Base-by-base conservation (phyloP, 768 basidiomycete genomes). In the Panaeolus papilionaceus region DNA sequence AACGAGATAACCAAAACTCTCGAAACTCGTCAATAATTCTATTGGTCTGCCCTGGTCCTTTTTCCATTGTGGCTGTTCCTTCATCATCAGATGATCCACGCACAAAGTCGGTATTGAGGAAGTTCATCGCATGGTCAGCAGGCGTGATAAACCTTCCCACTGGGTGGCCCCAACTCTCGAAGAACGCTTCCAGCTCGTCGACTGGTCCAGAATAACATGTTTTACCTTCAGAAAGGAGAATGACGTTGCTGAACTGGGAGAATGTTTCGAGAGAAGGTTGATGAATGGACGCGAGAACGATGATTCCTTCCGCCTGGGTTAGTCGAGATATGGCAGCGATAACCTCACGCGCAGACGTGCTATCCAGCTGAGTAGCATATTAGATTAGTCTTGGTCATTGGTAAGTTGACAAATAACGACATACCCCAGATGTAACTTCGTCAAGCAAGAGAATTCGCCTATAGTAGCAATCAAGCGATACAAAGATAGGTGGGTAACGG, bases 271-370 rank as follows among this genome's bases (percentile, higher is more conserved):
- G 84, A 23, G 85, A 83, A 0, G 90, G 90, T 66, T 92, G 90
- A 70, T 92, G 91, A 64, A 92, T 89, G 4, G 88, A 88, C 18
- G 87, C 85, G 58, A 92, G 82, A 38, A 90, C 82, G 39, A 89
- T 84, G 63, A 88, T 86, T 26, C 81, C 81, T 68, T 85, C 82
- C 6, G 81, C 77, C 33, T 78, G 71, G 0, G 87, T 83, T 10
- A 89, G 75, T 16, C 77, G 75, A 18, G 79, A 79, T 38, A 86
- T 82, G 47, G 85, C 77, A 6, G 79, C 72, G 71, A 85, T 77
- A 6, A 84, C 84, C 66, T 82, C 80, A 1, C 79, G 74, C 26
- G 82, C 78, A 6, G 83, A 79, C 7, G 82, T 84, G 62, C 86
- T 84, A 71, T 86, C 87, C 9, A 88, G 77, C 82, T 83, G 16